Base-by-base conservation (phyloP, 2,329 filamentous ascomycete genomes). In the Xylariaceae sp. region DNA sequence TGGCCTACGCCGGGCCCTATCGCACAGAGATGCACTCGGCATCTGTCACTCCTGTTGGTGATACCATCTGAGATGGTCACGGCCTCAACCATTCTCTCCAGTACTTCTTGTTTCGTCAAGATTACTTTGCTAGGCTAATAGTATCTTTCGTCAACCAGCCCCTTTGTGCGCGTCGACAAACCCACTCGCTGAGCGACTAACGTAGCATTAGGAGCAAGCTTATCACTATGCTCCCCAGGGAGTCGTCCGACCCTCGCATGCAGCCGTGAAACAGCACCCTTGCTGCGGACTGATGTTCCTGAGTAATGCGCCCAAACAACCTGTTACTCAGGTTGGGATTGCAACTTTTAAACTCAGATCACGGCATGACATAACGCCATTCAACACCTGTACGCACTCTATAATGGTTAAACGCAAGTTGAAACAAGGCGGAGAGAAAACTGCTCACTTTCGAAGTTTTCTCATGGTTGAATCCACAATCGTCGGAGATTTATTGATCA, bases 191-290 rank as follows among this genome's bases (percentile, higher is more conserved):
- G 15, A 20, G 43, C 44, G 44, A 36, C 21, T 23, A 50, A 39
- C 27, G 37, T 35, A n/a, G 27, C 41, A 45, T 37, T 23, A 13
- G 27, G 40, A 27, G 40, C 49, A 44, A 37, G 32, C 44, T 44
- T 49, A 57, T 57, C 54, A 41, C 32, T 21, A 33, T 32, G 24
- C 11, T 33, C 32, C 24, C 32, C 27, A 32, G 16, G n/a, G 16
- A 32, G 26, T 35, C 30, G 49, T 35, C 24, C 43, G 35, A 29
- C 21, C 20, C 42, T 50, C 27, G n/a, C 51, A 13, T 55, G 52
- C 55, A 55, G 55, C 42, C 51, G 46, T 55, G 51, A 57, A 58
- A 58, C 55, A 52, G 6, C 8, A 20, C 23, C 50, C 51, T 42
- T 51, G 41, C 41, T 24, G 13, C 23, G 29, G 27, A 29, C 24